Percentiles rank a stretch among this genome's conserved stretches.
Conservation (phyloP, 331 rosid genomes). For the Quercus tomentella region DNA sequence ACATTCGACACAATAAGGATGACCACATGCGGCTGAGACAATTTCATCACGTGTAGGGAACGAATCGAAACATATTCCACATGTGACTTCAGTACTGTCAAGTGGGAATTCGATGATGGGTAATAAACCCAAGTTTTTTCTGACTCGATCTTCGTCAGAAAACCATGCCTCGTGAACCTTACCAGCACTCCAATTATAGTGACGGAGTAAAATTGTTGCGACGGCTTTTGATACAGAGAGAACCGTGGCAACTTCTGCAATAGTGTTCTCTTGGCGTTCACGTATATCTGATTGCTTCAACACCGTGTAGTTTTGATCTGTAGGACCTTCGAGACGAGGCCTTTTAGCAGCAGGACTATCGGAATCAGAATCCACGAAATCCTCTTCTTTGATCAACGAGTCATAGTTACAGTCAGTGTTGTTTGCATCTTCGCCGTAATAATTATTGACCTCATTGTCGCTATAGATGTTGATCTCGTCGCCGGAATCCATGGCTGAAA, state of each 20-base stretch:
- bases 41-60: constrained; percentile 17
- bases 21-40: constrained; percentile 49
- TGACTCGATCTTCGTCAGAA: constrained; percentile 22
- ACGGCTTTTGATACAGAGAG: constrained; percentile 13
- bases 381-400: neutral
- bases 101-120: too few relatives aligned
- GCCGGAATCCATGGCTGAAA: neutral
- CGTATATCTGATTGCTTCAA: constrained; percentile 22
- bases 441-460: neutral
- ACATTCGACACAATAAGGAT: constrained; percentile 47
- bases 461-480: neutral
- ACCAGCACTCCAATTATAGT: constrained; percentile 26
- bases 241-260: constrained; percentile 2
- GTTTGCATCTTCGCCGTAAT: too few relatives aligned
- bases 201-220: constrained; percentile 25
- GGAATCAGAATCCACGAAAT: too few relatives aligned
- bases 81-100: too few relatives aligned
- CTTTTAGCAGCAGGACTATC: too few relatives aligned
- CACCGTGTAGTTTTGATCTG: neutral
- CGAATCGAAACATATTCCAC: constrained; percentile 36
- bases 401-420: neutral
- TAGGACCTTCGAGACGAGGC: neutral
- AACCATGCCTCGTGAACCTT: constrained; percentile 32
- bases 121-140: constrained; percentile 21
- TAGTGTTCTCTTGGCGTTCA: constrained; percentile 8